Conservation (phyloP, 2,329 filamentous ascomycete species). For the Stachybotrys chlorohalonatus region DNA sequence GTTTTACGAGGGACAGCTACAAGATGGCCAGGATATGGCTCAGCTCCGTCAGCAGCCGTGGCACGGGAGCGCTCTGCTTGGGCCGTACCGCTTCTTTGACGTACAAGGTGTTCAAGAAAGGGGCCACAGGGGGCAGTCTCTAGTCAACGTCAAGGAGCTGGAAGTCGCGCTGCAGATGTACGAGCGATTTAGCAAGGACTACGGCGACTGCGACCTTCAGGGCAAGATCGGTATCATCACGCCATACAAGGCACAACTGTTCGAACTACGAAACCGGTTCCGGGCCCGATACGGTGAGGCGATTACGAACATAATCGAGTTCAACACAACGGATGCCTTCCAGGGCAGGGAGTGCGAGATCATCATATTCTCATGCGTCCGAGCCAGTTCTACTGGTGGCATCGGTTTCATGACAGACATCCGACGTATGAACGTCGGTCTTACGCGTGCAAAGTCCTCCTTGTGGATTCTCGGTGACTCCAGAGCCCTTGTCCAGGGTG, state of each 20-base stretch:
- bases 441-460: constrained; percentile 93
- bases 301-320: constrained; percentile 77
- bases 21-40: constrained; percentile 80
- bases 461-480: constrained; percentile 96
- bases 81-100: constrained; percentile 95
- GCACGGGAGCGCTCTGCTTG: constrained; percentile 74
- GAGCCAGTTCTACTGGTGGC: constrained; percentile 83
- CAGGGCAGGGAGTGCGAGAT: constrained; percentile 95
- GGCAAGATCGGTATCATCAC: constrained; percentile 96
- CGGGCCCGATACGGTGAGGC: constrained; percentile 59
- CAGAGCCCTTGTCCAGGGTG: constrained; percentile 71
- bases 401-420: constrained; percentile 99
- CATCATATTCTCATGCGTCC: constrained; percentile 97
- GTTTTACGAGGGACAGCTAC: constrained; percentile 83
- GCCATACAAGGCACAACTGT: constrained; percentile 90
- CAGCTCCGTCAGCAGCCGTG: constrained; percentile 68
- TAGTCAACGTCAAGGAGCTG: constrained; percentile 82
- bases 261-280: constrained; percentile 70
- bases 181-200: constrained; percentile 67
- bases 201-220: constrained; percentile 54
- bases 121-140: constrained; percentile 75
- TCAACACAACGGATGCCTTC: constrained; percentile 98
- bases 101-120: constrained; percentile 79
- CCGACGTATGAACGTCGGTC: constrained; percentile 96
- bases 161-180: constrained; percentile 82